Percentiles rank a stretch among this genome's conserved stretches.
Conservation (phyloP, 495 filamentous ascomycete genomes). For the Penicillium steckii region DNA sequence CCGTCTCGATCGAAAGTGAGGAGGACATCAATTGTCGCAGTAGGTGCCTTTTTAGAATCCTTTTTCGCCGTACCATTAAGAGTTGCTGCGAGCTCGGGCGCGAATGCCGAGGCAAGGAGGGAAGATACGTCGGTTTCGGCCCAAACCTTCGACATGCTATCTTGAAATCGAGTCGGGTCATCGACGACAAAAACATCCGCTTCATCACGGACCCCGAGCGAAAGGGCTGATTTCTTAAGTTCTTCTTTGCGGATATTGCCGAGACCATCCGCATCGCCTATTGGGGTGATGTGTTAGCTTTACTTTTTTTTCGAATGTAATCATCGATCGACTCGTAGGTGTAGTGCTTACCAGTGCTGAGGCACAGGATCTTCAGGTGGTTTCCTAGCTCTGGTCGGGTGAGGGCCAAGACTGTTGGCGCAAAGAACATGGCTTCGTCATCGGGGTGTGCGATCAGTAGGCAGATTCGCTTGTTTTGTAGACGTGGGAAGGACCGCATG, state of each 20-base stretch:
- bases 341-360: slow-evolving; percentile 72
- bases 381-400: slow-evolving; percentile 75
- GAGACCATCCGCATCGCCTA: slow-evolving; percentile 82
- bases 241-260: slow-evolving; percentile 80
- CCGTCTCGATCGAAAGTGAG: slow-evolving; percentile 85
- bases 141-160: slow-evolving; percentile 82
- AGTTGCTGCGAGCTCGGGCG: slow-evolving; percentile 52
- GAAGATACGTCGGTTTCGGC: slow-evolving; percentile 62
- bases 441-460: slow-evolving; percentile 96
- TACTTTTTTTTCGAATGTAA: neutral
- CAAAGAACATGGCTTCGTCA: slow-evolving; percentile 99
- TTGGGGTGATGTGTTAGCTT: neutral
- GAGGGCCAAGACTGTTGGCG: slow-evolving; percentile 79
- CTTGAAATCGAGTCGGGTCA: slow-evolving; percentile 70
- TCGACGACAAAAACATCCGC: slow-evolving; percentile 83
- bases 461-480: slow-evolving; percentile 78
- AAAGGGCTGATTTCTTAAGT: slow-evolving; percentile 70
- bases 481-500: slow-evolving; percentile 64
- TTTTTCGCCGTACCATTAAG: slow-evolving; percentile 18
- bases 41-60: slow-evolving; percentile 36
- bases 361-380: slow-evolving; percentile 87
- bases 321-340: neutral
- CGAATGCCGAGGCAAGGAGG: slow-evolving; percentile 67
- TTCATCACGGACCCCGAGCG: slow-evolving; percentile 68
- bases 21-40: slow-evolving; percentile 71